phyloP scores from a whole-genome alignment of 192 early-diverging fungal genomes.

The Podila horticola region DNA sequence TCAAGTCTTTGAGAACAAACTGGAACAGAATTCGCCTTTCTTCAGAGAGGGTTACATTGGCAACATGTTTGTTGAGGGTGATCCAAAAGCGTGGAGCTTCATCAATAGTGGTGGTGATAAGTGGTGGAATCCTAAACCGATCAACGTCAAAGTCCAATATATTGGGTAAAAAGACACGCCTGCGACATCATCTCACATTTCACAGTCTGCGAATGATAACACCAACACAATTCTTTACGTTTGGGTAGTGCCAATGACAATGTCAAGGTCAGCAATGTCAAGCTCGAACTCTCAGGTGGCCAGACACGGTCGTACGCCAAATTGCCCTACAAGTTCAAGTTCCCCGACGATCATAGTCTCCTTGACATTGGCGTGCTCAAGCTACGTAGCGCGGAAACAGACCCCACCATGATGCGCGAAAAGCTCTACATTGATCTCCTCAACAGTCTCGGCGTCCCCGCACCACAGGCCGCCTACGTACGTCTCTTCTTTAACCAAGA shows the following conservation, averaged over 20 bases:
- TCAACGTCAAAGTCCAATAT: conserved; percentile 14
- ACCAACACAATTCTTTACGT: conserved; percentile 1
- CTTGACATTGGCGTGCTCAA: conserved; percentile 34
- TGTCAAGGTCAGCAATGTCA: conserved; percentile 11
- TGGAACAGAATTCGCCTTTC: conserved; percentile 16
- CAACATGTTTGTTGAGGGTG: conserved; percentile 16
- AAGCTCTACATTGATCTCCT: conserved; percentile 41
- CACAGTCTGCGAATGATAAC: conserved; percentile 2
- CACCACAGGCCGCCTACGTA: conserved; percentile 26
- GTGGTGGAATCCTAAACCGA: conserved; percentile 14
- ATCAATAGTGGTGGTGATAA: conserved; percentile 14
- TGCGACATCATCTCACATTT: not conserved
- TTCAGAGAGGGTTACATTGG: conserved; percentile 21
- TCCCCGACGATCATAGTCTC: conserved; percentile 1
- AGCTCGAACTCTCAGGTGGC: conserved; percentile 3
- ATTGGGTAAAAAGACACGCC: conserved; percentile 8
- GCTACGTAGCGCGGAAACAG: conserved; percentile 11
- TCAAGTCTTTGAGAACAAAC: conserved; percentile 8
- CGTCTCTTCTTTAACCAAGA: conserved; percentile 30
- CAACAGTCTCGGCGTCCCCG: conserved; percentile 15
- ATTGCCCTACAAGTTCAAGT: too few relatives aligned
- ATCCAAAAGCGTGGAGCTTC: conserved; percentile 5
- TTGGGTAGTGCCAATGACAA: conserved; percentile 14
- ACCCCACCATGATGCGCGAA: conserved; percentile 41
- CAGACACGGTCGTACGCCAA: conserved; percentile 17